A percentile compares a stretch with the other conserved stretches of the same genome.
Evolutionary conservation across 1,284 basidiomycete species (phyloP).

Genomic region (Sanghuangporus sanghuang): DNA sequence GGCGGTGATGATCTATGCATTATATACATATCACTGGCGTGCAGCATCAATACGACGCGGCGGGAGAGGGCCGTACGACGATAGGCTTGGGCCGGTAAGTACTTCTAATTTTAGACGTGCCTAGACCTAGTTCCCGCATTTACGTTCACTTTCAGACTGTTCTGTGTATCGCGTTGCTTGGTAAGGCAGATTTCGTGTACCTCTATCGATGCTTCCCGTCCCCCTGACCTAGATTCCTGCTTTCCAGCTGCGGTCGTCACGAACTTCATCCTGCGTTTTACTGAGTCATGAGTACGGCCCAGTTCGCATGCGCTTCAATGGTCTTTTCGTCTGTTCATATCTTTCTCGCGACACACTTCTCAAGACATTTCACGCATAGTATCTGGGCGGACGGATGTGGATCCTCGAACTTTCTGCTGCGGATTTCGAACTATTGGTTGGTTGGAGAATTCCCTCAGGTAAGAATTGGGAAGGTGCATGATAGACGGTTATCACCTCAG

Average conservation of each 20-base stretch:
- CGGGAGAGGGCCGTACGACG: constrained; percentile 94
- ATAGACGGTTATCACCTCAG: not conserved
- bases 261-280: constrained; percentile 85
- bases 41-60: constrained; percentile 89
- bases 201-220: not conserved
- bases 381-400: not conserved
- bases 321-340: not conserved
- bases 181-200: constrained; percentile 40
- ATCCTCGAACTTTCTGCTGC: too few relatives aligned
- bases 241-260: constrained; percentile 76
- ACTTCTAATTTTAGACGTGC: not conserved
- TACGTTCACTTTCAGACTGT: constrained; percentile 57
- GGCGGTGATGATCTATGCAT: constrained; percentile 94
- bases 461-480: too few relatives aligned
- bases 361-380: not conserved
- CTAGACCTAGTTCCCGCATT: constrained; percentile 10
- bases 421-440: too few relatives aligned
- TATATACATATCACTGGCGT: constrained; percentile 95
- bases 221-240: not conserved
- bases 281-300: constrained; percentile 26
- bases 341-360: not conserved
- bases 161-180: constrained; percentile 78
- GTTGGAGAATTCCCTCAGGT: too few relatives aligned
- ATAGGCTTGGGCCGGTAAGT: constrained; percentile 82
- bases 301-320: not conserved